Base-by-base conservation (phyloP, 495 filamentous ascomycete genomes). In the Xylaria intraflava region DNA sequence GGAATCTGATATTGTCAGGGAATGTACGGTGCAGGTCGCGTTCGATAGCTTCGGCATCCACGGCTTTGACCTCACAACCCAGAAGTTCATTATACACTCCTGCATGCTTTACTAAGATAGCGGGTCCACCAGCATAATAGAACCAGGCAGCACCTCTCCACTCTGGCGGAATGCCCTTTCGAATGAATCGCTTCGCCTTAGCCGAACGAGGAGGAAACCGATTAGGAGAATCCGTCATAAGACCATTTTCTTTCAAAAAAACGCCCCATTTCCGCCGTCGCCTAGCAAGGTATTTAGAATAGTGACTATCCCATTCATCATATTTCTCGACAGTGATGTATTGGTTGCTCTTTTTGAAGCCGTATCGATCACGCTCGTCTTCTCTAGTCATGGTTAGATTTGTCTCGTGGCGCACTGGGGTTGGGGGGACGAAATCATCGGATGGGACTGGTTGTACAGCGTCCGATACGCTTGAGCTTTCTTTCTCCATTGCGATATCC, bases 101-200 rank as follows among this genome's bases (percentile, higher is more conserved):
- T 9, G 75, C 71, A 62, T 95, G 78, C 49, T 87, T 83, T 49
- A 80, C 79, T 50, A 96, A 62, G 57, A 85, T 82, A 36, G 83
- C 79, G 24, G 88, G 87, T 6, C 93, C 93, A 11, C 89, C 90
- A n/a, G 90, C 90, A 66, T 96, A 98, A 69, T 84, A 97, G 62
- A 95, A 98, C 93, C 93, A 98, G 27, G 93, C 92, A 5, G 86
- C 84, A 10, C 93, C 93, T 60, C 93, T 80, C 81, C 88, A 90
- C 52, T 95, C 89, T 1, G 90, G 86, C 2, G 93, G 93, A 22
- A 96, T 90, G n/a, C 93, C 93, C 67, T 98, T 98, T 30, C 92
- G 83, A 26, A 96, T 80, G 62, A 88, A 95, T 11, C 90, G 79
- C 70, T 95, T 95, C 26, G 91, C 79, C 62, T 92, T 94, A 36